phyloP scores from a whole-genome alignment of 805 yeast species.

The Lachancea nothofagi region DNA sequence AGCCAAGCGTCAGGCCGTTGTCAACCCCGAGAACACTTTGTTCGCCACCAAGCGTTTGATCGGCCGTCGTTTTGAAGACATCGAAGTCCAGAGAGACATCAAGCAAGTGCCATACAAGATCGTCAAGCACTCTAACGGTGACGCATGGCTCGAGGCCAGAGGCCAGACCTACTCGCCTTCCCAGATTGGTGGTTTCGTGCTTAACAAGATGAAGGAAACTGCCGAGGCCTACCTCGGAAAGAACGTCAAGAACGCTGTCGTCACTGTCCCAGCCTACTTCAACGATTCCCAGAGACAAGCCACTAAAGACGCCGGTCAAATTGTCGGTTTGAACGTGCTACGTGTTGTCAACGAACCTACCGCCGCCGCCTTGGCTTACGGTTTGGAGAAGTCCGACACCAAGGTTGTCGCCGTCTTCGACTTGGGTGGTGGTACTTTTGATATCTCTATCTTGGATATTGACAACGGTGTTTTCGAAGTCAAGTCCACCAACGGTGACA shows the following conservation, averaged over 20 bases:
- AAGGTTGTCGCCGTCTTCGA: slow-evolving; percentile 93
- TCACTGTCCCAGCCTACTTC: slow-evolving; percentile 85
- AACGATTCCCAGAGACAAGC: slow-evolving; percentile 81
- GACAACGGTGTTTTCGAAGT: slow-evolving; percentile 98
- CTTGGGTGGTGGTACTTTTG: slow-evolving; percentile 98
- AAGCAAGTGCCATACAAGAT: slow-evolving; percentile 86
- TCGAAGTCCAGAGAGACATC: slow-evolving; percentile 86
- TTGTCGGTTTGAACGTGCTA: slow-evolving; percentile 82
- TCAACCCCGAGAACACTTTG: slow-evolving; percentile 88
- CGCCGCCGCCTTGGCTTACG: slow-evolving; percentile 92
- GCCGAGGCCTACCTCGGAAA: slow-evolving; percentile 90
- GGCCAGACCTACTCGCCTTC: slow-evolving; percentile 89
- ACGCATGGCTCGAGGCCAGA: slow-evolving; percentile 92
- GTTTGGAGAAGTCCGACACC: slow-evolving; percentile 73
- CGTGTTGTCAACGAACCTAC: slow-evolving; percentile 83
- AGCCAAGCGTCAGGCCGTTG: slow-evolving; percentile 94
- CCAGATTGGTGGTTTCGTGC: slow-evolving; percentile 88
- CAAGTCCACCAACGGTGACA: slow-evolving; percentile 92
- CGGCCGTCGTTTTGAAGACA: slow-evolving; percentile 86
- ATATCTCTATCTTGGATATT: slow-evolving; percentile 91
- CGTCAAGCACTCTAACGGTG: slow-evolving; percentile 86
- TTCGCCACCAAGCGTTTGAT: slow-evolving; percentile 93
- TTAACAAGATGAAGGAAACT: slow-evolving; percentile 97
- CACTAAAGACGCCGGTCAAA: slow-evolving; percentile 94
- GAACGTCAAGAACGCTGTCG: slow-evolving; percentile 81